Conservation (phyloP, 1,139 yeast genomes). For the Magnusiomyces fungicola region DNA sequence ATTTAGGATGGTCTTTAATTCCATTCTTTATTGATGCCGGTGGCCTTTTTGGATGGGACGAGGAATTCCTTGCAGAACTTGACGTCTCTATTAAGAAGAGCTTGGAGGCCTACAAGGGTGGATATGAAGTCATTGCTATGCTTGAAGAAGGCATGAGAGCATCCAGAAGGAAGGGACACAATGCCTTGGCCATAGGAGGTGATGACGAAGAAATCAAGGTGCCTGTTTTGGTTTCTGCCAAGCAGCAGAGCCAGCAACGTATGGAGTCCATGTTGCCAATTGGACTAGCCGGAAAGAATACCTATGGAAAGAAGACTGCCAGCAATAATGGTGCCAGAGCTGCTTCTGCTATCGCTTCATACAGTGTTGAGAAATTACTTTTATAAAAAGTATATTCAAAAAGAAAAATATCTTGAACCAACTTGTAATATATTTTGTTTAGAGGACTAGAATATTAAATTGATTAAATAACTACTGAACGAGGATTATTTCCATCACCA, state of each 20-base stretch:
- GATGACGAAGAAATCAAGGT: background rate
- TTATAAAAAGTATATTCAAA: conserved; percentile 1
- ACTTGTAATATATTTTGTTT: background rate
- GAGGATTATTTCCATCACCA: too few species aligned
- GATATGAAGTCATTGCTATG: conserved; percentile 49
- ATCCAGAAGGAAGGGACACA: background rate
- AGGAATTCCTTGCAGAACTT: conserved; percentile 42
- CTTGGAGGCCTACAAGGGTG: conserved; percentile 43
- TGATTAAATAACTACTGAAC: too few species aligned
- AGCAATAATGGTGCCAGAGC: background rate
- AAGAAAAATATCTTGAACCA: background rate
- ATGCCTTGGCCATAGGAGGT: background rate
- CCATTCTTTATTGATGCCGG: conserved; percentile 64
- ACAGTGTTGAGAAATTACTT: conserved; percentile 1
- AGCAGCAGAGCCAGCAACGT: conserved; percentile 5
- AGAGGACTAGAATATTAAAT: too few species aligned
- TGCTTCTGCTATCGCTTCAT: conserved; percentile 4
- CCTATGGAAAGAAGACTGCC: background rate
- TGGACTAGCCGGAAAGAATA: conserved; percentile 1
- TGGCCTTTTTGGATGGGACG: conserved; percentile 60
- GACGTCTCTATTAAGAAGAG: conserved; percentile 40
- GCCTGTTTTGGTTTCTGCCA: conserved; percentile 4
- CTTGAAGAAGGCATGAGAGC: conserved; percentile 38
- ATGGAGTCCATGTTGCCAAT: conserved; percentile 1
- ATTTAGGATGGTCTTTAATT: conserved; percentile 53